phyloP scores from a whole-genome alignment of 305 asterid genomes.

The Fraxinus dipetala region DNA sequence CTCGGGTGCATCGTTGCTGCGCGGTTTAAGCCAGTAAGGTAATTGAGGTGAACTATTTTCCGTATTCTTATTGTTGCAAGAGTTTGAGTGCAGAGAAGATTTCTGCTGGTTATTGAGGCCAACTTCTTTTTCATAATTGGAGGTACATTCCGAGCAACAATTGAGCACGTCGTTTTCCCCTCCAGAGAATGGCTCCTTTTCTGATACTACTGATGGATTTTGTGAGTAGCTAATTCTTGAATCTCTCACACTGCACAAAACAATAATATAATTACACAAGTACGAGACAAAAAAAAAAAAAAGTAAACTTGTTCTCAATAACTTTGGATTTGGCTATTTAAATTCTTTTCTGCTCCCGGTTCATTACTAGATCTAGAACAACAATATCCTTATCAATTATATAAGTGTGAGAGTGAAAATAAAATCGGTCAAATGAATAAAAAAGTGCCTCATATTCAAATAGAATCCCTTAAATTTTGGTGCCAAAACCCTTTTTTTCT shows the following conservation, averaged over 20 bases:
- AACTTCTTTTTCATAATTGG: conserved; percentile 62
- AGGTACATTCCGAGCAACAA: conserved; percentile 66
- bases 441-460: background rate
- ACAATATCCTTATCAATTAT: background rate
- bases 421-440: background rate
- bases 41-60: conserved; percentile 42
- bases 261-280: background rate
- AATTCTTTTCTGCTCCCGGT: background rate
- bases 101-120: conserved; percentile 33
- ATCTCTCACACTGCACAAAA: conserved; percentile 51
- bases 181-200: conserved; percentile 34
- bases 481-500: conserved; percentile 14
- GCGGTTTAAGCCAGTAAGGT: conserved; percentile 69
- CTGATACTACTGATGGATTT: conserved; percentile 35
- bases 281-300: background rate
- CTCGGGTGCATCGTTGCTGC: conserved; percentile 26
- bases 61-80: conserved; percentile 26
- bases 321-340: background rate
- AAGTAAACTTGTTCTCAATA: background rate
- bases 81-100: conserved; percentile 16
- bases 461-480: background rate
- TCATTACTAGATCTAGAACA: conserved; percentile 3
- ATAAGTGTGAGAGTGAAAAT: background rate
- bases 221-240: conserved; percentile 37
- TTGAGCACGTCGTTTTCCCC: conserved; percentile 48